Percentiles rank a stretch among this genome's conserved stretches.
These are phyloP conservation scores for Poteriospumella lacustris DNA, from an alignment of 108 stramenopile genomes.

Conservation along the genomic window DNA sequence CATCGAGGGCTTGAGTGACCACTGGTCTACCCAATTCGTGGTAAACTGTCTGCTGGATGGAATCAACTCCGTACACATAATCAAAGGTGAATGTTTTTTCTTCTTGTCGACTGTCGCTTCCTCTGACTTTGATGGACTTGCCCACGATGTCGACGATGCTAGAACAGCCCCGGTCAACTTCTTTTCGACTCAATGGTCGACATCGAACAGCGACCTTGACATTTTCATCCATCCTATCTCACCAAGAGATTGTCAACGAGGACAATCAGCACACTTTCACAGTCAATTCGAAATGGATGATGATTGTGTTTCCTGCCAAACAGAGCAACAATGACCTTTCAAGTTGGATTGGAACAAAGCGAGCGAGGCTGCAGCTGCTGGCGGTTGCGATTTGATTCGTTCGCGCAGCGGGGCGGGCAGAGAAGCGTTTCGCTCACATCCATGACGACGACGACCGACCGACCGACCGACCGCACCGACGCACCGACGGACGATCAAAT, in stretches of 20 bases:
- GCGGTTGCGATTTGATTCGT: too few species aligned
- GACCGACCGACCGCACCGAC: too few species aligned
- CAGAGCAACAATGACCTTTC: too few species aligned
- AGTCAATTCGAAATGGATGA: too few species aligned
- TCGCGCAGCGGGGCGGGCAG: too few species aligned
- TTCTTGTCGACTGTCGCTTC: not conserved
- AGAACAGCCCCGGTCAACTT: constrained; percentile 32
- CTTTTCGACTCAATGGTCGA: constrained; percentile 51
- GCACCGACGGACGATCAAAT: too few species aligned
- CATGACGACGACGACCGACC: too few species aligned
- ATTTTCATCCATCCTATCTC: constrained; percentile 25
- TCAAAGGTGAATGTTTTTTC: constrained; percentile 84
- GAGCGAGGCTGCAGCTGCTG: too few species aligned
- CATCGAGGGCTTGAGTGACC: constrained; percentile 72
- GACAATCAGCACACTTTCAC: too few species aligned
- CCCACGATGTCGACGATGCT: constrained; percentile 33
- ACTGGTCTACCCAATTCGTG: constrained; percentile 73
- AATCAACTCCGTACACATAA: constrained; percentile 72
- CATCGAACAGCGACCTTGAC: constrained; percentile 58
- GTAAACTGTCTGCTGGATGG: constrained; percentile 77
- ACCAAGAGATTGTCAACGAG: not conserved
- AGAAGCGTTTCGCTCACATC: too few species aligned
- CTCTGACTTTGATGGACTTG: not conserved
- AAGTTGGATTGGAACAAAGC: too few species aligned
- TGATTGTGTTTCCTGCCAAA: too few species aligned